Evolutionary conservation across 257 asterid species (phyloP).

Genomic region (Solanum sitiens): DNA sequence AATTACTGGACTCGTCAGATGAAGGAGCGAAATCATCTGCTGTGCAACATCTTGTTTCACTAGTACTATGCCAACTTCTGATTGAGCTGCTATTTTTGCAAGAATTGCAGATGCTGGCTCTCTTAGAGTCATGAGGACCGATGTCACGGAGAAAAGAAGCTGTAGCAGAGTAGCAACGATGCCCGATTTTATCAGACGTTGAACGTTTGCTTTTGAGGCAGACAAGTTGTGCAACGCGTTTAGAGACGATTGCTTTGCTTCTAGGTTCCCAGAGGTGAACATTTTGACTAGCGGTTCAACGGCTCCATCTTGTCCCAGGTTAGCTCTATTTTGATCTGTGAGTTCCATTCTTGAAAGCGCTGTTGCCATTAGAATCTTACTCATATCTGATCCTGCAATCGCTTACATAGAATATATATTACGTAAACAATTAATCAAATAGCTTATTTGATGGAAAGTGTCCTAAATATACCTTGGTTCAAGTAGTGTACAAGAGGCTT

Average conservation of each 20-base stretch:
- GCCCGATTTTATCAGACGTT: conserved; percentile 42
- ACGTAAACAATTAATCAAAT: neutral
- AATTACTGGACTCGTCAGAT: conserved; percentile 59
- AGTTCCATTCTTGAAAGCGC: conserved; percentile 69
- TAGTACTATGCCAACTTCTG: conserved; percentile 39
- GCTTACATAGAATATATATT: neutral
- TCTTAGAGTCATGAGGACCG: conserved; percentile 66
- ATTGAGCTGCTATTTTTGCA: conserved; percentile 58
- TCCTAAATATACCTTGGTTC: conserved; percentile 37
- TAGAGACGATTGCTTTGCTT: conserved; percentile 63
- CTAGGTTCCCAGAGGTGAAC: conserved; percentile 74
- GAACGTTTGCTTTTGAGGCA: conserved; percentile 39
- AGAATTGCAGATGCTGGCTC: conserved; percentile 94
- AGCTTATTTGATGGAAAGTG: neutral
- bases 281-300: conserved; percentile 58
- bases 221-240: conserved; percentile 57
- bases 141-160: conserved; percentile 92
- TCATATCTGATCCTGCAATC: conserved; percentile 78
- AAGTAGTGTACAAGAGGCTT: conserved; percentile 65
- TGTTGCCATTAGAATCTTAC: conserved; percentile 80
- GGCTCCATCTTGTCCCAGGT: conserved; percentile 60
- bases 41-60: conserved; percentile 57
- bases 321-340: conserved; percentile 56
- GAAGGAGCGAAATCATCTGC: conserved; percentile 85
- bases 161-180: conserved; percentile 48